Conservation (phyloP, 805 yeast genomes). For the Candida sonorensis region DNA sequence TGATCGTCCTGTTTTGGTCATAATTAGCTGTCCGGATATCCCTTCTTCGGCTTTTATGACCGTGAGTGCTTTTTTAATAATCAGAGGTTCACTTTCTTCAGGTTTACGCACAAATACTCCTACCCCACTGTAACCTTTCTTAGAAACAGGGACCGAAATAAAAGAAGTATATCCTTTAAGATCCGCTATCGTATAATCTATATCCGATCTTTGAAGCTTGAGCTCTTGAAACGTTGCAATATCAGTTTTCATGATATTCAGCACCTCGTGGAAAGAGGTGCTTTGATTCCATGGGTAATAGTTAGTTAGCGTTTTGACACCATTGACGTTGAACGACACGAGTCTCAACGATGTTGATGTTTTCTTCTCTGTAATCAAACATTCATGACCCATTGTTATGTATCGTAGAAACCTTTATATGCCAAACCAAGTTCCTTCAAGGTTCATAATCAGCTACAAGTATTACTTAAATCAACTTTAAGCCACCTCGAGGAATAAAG, state of each 20-base stretch:
- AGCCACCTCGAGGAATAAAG: too few relatives aligned
- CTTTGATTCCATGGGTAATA: slow-evolving; percentile 76
- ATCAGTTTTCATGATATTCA: slow-evolving; percentile 57
- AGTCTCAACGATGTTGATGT: slow-evolving; percentile 16
- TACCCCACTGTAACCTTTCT: slow-evolving; percentile 89
- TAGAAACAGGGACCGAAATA: slow-evolving; percentile 57
- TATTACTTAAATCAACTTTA: too few relatives aligned
- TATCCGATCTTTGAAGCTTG: slow-evolving; percentile 50
- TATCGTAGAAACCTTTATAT: too few relatives aligned
- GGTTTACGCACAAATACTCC: slow-evolving; percentile 68
- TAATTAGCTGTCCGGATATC: slow-evolving; percentile 57
- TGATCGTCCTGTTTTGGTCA: slow-evolving; percentile 12
- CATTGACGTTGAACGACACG: slow-evolving; percentile 75
- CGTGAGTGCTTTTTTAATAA: slow-evolving; percentile 32
- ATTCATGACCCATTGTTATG: slow-evolving; percentile 1
- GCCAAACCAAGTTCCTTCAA: too few relatives aligned
- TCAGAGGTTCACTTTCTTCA: slow-evolving; percentile 33
- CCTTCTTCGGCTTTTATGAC: slow-evolving; percentile 87
- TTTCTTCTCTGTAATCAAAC: slow-evolving; percentile 6
- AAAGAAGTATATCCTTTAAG: slow-evolving; percentile 59
- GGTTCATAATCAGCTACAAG: too few relatives aligned
- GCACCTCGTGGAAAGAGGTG: slow-evolving; percentile 36
- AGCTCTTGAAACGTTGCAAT: slow-evolving; percentile 83
- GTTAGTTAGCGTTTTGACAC: slow-evolving; percentile 69
- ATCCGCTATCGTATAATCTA: slow-evolving; percentile 27